Conservation (phyloP, 73 alveolate species). For the Chromera velia region DNA sequence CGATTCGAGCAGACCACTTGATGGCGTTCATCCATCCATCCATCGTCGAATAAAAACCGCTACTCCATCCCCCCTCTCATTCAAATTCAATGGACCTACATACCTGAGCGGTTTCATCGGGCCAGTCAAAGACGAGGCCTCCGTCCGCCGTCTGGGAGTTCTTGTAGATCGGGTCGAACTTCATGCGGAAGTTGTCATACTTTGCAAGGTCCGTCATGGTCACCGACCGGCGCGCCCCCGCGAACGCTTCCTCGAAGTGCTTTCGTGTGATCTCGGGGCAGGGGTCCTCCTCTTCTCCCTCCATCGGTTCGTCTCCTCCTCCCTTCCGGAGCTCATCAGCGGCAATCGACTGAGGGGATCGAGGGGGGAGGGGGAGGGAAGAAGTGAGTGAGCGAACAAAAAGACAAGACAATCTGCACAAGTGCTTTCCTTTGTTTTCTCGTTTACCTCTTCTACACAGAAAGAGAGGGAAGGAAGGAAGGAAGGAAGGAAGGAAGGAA, state of each 20-base stretch:
- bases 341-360: constrained; percentile 13
- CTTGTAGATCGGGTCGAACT: constrained; percentile 77
- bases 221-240: constrained; percentile 74
- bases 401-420: no score
- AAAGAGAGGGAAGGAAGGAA: no score
- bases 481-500: no score
- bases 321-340: constrained; percentile 32
- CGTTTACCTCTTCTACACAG: no score
- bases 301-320: constrained; percentile 31
- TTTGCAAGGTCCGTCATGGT: constrained; percentile 69
- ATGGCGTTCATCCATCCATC: no score
- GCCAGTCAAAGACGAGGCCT: constrained; percentile 42
- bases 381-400: background rate
- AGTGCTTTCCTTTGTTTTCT: no score
- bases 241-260: constrained; percentile 84
- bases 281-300: background rate
- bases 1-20: no score
- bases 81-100: no score
- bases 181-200: constrained; percentile 76
- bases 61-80: no score
- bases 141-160: constrained; percentile 30
- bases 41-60: no score
- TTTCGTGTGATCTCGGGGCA: constrained; percentile 61
- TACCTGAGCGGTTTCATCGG: no score
- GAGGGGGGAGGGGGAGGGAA: background rate